phyloP scores from a whole-genome alignment of 83 land plant species.

The Isoetes engelmannii region DNA sequence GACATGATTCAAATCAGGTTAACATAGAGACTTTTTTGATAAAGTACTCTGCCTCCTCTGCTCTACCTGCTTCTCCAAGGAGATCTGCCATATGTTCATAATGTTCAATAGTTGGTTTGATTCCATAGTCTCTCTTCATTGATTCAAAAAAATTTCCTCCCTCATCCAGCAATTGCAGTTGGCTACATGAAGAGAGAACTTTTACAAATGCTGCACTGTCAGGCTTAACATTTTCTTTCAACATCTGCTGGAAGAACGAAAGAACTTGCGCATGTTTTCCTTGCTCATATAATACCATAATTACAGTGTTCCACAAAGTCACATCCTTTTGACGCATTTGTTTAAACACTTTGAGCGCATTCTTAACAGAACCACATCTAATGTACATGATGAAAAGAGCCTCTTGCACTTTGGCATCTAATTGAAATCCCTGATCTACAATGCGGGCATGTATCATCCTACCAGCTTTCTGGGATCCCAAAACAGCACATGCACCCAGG shows the following conservation, averaged over 20 bases:
- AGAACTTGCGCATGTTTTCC: background rate
- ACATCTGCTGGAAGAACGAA: constrained; percentile 1
- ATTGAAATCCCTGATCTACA: background rate
- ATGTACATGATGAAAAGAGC: constrained; percentile 16
- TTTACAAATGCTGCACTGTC: constrained; percentile 7
- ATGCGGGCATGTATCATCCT: constrained; percentile 6
- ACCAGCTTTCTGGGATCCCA: background rate
- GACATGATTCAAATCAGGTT: constrained; percentile 3
- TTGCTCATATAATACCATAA: constrained; percentile 32
- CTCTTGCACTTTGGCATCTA: constrained; percentile 1
- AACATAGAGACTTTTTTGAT: constrained; percentile 1
- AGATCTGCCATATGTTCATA: constrained; percentile 11
- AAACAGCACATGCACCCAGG: constrained; percentile 8
- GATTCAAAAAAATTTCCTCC: constrained; percentile 8
- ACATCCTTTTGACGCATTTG: constrained; percentile 30
- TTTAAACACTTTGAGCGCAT: constrained; percentile 25
- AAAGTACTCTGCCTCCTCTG: constrained; percentile 9
- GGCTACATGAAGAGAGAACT: constrained; percentile 14
- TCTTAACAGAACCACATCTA: constrained; percentile 15
- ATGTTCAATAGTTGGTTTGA: constrained; percentile 4
- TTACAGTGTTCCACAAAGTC: constrained; percentile 35
- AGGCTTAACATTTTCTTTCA: constrained; percentile 1
- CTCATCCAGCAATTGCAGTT: constrained; percentile 1
- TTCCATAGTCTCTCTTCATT: constrained; percentile 16
- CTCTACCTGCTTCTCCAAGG: constrained; percentile 7